Evolutionary conservation across 208 protist species (phyloP).

Genomic region (Leishmania lainsoni): DNA sequence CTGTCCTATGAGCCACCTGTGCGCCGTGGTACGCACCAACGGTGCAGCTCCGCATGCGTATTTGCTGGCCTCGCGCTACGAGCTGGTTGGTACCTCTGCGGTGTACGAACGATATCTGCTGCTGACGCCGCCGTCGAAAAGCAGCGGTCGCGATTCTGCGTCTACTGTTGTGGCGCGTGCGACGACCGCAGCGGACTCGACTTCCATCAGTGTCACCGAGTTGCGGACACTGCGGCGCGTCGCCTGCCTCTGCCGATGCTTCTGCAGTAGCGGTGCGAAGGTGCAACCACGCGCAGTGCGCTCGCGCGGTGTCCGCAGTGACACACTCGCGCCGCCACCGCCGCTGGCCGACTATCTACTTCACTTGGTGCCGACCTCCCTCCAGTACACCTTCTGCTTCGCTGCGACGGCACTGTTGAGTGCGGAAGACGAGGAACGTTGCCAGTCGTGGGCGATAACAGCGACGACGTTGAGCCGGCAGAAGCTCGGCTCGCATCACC

Average conservation of each 20-base stretch:
- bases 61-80: constrained; percentile 40
- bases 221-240: constrained; percentile 25
- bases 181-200: not conserved
- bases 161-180: not conserved
- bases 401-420: constrained; percentile 45
- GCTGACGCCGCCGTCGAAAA: constrained; percentile 1
- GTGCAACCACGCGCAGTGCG: constrained; percentile 10
- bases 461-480: constrained; percentile 10
- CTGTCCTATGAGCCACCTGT: constrained; percentile 43
- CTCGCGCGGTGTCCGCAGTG: not conserved
- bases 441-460: constrained; percentile 30
- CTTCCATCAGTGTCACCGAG: constrained; percentile 21
- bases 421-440: constrained; percentile 31
- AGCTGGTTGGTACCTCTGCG: constrained; percentile 50
- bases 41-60: constrained; percentile 6
- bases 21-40: constrained; percentile 13
- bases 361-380: constrained; percentile 24
- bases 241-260: constrained; percentile 32
- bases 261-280: constrained; percentile 17
- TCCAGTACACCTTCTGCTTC: constrained; percentile 51
- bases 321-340: constrained; percentile 15
- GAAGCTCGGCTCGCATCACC: not conserved
- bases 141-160: not conserved
- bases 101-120: constrained; percentile 50
- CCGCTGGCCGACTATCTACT: constrained; percentile 33